phyloP scores from a whole-genome alignment of 257 asterid genomes.

The Petunia secreta region DNA sequence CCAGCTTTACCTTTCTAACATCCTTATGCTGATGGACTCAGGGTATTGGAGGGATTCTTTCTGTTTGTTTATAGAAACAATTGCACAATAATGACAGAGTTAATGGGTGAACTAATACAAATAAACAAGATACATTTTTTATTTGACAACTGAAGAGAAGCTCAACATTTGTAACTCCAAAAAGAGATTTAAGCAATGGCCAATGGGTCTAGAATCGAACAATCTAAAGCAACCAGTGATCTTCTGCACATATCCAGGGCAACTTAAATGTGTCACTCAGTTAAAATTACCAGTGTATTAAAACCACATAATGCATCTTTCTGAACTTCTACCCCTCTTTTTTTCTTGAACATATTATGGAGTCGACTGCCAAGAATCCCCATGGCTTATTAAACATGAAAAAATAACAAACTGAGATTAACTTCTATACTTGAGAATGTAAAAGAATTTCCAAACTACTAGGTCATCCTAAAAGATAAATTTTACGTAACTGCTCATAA shows the following conservation, averaged over 20 bases:
- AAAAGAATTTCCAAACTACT: too few species aligned
- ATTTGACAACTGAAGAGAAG: background rate
- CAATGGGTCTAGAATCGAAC: background rate
- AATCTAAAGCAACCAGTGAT: background rate
- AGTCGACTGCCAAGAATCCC: background rate
- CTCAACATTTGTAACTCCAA: background rate
- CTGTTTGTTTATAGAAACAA: background rate
- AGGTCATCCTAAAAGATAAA: too few species aligned
- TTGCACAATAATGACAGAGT: background rate
- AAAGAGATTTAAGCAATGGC: background rate
- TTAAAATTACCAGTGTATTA: background rate
- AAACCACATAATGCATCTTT: slow-evolving; percentile 1
- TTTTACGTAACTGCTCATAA: too few species aligned
- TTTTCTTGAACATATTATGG: background rate
- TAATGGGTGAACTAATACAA: background rate
- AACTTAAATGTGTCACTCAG: background rate
- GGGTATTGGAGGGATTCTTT: background rate
- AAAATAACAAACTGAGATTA: background rate
- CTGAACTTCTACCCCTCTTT: background rate
- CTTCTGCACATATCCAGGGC: background rate
- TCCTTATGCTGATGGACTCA: background rate
- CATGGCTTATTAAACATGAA: background rate
- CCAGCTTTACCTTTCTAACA: background rate
- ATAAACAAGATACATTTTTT: background rate
- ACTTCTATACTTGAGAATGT: too few species aligned